Conservation (phyloP, 208 protist genomes). For the Borovskyia barvae region DNA sequence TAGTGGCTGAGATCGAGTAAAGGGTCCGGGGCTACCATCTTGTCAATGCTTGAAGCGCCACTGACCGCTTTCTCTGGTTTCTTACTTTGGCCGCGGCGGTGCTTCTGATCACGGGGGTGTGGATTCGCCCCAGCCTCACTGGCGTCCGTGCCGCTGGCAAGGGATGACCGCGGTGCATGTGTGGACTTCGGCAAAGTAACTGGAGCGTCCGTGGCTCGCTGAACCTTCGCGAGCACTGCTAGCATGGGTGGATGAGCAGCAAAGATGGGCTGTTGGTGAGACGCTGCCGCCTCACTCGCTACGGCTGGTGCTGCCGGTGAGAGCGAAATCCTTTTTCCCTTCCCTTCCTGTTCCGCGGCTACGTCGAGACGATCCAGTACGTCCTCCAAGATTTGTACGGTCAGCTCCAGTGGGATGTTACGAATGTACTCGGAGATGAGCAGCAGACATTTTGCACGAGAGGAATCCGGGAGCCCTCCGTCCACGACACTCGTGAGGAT, state of each 20-base stretch:
- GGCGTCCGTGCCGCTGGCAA: background rate
- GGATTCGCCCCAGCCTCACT: background rate
- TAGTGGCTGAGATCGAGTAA: constrained; percentile 61
- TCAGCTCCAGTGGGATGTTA: constrained; percentile 82
- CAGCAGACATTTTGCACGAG: constrained; percentile 57
- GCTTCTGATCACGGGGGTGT: background rate
- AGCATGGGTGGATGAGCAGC: constrained; percentile 64
- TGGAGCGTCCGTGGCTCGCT: constrained; percentile 68
- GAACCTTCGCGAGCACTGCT: constrained; percentile 85
- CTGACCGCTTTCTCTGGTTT: constrained; percentile 6
- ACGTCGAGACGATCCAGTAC: constrained; percentile 53
- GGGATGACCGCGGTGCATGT: background rate
- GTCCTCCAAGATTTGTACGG: constrained; percentile 70
- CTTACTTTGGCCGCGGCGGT: background rate
- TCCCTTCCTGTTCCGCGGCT: background rate
- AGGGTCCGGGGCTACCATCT: constrained; percentile 16
- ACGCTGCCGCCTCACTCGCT: background rate
- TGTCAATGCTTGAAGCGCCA: constrained; percentile 4
- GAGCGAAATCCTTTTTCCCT: too few relatives aligned
- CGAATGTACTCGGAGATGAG: constrained; percentile 84
- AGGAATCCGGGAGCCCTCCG: constrained; percentile 6
- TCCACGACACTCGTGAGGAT: constrained; percentile 45
- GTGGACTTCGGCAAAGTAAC: constrained; percentile 18
- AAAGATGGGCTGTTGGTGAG: constrained; percentile 28
- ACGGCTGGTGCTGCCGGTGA: background rate